A percentile compares a stretch with the other conserved stretches of the same genome.
Evolutionary conservation across 2,329 filamentous ascomycete genomes (phyloP).

Genomic region (Penicillium sp.): DNA sequence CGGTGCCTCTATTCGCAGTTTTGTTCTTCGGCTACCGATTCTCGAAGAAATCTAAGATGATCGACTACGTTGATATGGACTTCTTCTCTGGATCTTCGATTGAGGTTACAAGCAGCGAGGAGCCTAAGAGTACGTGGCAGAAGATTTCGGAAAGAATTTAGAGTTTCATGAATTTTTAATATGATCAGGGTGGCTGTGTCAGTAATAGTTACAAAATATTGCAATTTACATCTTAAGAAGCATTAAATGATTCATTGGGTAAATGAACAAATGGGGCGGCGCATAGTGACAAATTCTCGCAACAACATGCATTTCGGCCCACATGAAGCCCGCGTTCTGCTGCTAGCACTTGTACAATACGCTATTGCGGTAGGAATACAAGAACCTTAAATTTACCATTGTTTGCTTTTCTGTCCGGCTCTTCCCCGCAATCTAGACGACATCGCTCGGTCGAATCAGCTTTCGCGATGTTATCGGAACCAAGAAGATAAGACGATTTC

Average conservation of each 20-base stretch:
- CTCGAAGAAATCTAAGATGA: conserved; percentile 20
- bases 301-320: too few species aligned
- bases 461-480: not conserved
- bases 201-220: not conserved
- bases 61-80: conserved; percentile 22
- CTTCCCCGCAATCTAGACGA: not conserved
- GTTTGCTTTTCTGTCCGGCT: not conserved
- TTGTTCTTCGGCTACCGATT: conserved; percentile 22
- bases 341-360: too few species aligned
- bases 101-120: conserved; percentile 12
- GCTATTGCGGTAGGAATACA: not conserved
- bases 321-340: too few species aligned
- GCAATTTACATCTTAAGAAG: not conserved
- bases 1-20: conserved; percentile 20
- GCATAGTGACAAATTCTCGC: too few species aligned
- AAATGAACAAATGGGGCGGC: too few species aligned
- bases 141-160: conserved; percentile 10
- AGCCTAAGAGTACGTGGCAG: conserved; percentile 2
- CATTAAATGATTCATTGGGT: too few species aligned
- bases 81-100: conserved; percentile 22
- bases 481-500: not conserved
- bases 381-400: not conserved
- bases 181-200: not conserved
- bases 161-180: not conserved
- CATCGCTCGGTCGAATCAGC: not conserved